Base-by-base conservation (phyloP, 805 yeast species). In the Yamadazyma insecticola region DNA sequence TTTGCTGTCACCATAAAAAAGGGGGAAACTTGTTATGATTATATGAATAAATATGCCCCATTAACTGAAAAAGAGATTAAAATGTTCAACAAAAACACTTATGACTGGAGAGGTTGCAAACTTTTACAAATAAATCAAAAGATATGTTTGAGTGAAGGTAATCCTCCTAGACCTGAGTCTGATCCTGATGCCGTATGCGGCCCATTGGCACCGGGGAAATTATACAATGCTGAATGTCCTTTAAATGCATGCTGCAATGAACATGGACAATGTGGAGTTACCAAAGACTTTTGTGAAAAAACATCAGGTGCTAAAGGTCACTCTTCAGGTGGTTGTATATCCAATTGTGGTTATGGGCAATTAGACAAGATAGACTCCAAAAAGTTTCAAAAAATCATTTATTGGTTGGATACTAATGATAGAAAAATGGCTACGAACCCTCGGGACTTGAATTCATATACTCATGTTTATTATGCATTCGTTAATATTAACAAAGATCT, bases 301-400 rank as follows among this genome's bases (percentile, higher is more conserved):
- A 33, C 11, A 7, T 37, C 46, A 16, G 34, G 36, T 2, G 40
- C 41, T 4, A 44, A 44, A 2, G 46, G 46, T 12, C n/a, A n/a
- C n/a, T n/a, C n/a, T n/a, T 39, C 48, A 9, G 22, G 26, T 8
- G 37, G 38, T 1, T 44, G 48, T 36, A 13, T 33, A 15, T 33
- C 38, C 7, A 42, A 44, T 30, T 42, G 48, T 37, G 47, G 47
- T 11, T 33, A 34, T 22, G 48, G 48, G 7, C 24, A 24, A 6
- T 12, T 44, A 8, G 43, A 33, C 23, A 35, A 36, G 7, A 28
- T 25, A 6, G 18, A 36, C 10, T 39, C 35, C 23, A 20, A 31
- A 10, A 18, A 20, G 11, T 44, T 44, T 24, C 36, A 38, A 22
- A 42, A 32, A 9, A 26, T 42, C n/a, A 33, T 33, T n/a, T 44